A percentile compares a stretch with the other conserved stretches of the same genome.
These are phyloP conservation scores for Stachybotrys echinatus DNA, from an alignment of 2,329 filamentous ascomycete genomes.

Conservation along the genomic window DNA sequence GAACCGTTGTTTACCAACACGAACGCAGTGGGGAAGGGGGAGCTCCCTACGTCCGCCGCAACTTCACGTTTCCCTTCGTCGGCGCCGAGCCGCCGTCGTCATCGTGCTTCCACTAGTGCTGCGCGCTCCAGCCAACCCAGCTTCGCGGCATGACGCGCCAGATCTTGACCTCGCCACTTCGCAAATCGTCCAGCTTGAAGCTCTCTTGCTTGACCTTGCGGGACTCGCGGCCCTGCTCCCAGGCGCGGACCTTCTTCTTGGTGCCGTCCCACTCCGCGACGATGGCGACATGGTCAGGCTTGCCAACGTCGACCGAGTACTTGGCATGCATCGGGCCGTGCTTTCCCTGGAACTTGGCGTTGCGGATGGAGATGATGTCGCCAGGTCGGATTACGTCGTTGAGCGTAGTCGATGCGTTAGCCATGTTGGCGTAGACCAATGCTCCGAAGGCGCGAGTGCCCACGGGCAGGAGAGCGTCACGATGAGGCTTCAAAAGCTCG, in stretches of 20 bases:
- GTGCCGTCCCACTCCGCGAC: constrained; percentile 97
- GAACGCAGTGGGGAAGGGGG: background rate
- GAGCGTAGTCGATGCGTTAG: constrained; percentile 85
- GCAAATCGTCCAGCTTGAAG: constrained; percentile 86
- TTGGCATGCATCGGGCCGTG: constrained; percentile 94
- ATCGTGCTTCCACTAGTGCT: constrained; percentile 37
- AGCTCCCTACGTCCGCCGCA: background rate
- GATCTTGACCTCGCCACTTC: constrained; percentile 92
- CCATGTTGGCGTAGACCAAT: constrained; percentile 88
- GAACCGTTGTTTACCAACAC: background rate
- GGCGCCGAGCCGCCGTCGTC: background rate
- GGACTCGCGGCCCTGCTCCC: constrained; percentile 91
- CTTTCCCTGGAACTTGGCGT: constrained; percentile 91
- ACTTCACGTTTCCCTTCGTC: background rate
- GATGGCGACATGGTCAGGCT: constrained; percentile 81
- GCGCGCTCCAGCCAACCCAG: constrained; percentile 84
- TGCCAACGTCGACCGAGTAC: constrained; percentile 83
- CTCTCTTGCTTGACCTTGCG: constrained; percentile 93
- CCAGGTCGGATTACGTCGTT: constrained; percentile 90
- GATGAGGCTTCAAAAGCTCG: constrained; percentile 70
- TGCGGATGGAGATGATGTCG: constrained; percentile 89
- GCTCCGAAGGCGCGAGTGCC: constrained; percentile 89
- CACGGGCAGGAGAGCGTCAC: constrained; percentile 72
- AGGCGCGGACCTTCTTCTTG: constrained; percentile 93
- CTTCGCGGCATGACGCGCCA: constrained; percentile 90